Percentiles rank a stretch among this genome's conserved stretches.
These are phyloP conservation scores for Globisporangium mamillatum DNA, from an alignment of 352 stramenopile species.

Conservation along the genomic window DNA sequence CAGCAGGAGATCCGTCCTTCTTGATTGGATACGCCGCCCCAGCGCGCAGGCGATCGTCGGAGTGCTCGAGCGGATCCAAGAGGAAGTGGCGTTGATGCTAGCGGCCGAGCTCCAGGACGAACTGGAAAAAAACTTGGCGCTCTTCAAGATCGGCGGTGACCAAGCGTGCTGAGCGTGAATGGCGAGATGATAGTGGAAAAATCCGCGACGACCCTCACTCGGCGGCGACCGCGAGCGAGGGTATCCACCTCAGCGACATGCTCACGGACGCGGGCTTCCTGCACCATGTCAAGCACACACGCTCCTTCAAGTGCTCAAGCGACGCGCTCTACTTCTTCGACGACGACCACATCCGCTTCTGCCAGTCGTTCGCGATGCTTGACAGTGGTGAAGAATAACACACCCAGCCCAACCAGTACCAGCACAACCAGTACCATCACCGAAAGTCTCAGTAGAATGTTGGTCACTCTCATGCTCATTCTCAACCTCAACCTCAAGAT, in stretches of 20 bases:
- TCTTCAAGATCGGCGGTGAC: conserved; percentile 24
- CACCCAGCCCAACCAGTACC: background rate
- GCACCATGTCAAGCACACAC: conserved; percentile 50
- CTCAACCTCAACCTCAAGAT: no score
- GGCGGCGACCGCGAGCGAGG: conserved; percentile 22
- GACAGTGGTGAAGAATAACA: conserved; percentile 10
- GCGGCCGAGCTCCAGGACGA: conserved; percentile 38
- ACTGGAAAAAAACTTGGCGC: background rate
- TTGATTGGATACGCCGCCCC: conserved; percentile 46
- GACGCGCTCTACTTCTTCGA: conserved; percentile 54
- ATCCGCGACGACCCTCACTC: background rate
- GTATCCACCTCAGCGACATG: conserved; percentile 42
- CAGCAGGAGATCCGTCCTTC: background rate
- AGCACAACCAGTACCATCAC: background rate
- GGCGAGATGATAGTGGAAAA: conserved; percentile 14
- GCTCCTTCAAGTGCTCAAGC: conserved; percentile 25
- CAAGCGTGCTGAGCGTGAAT: conserved; percentile 19
- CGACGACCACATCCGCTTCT: conserved; percentile 33
- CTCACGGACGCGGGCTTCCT: conserved; percentile 54
- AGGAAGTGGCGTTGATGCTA: conserved; percentile 36
- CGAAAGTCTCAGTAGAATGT: background rate
- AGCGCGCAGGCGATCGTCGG: conserved; percentile 40
- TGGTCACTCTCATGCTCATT: no score
- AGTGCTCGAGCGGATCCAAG: conserved; percentile 42
- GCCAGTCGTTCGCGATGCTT: conserved; percentile 35